A percentile compares a stretch with the other conserved stretches of the same genome.
Evolutionary conservation across 2,329 filamentous ascomycete species (phyloP).

Genomic region (Fusarium temperatum): DNA sequence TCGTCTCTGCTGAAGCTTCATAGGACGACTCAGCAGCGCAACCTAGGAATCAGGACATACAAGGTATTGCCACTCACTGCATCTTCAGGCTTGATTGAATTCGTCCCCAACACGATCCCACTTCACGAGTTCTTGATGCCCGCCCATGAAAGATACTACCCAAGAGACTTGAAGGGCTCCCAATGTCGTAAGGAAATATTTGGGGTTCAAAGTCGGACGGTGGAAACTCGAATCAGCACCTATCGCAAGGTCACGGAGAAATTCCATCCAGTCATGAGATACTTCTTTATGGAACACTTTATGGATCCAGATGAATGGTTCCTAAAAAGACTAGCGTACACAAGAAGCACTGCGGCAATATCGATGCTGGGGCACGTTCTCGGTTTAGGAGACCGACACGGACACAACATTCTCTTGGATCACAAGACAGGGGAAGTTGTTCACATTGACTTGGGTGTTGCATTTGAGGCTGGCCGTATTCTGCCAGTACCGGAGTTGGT

Average conservation of each 20-base stretch:
- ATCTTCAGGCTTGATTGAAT: conserved; percentile 92
- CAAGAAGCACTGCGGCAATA: conserved; percentile 90
- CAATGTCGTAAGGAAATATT: conserved; percentile 83
- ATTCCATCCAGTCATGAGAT: conserved; percentile 93
- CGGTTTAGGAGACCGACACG: conserved; percentile 92
- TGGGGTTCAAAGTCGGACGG: conserved; percentile 73
- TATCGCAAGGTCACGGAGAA: conserved; percentile 82
- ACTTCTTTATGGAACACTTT: conserved; percentile 97
- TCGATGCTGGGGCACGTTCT: conserved; percentile 94
- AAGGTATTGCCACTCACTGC: conserved; percentile 92
- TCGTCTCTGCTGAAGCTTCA: conserved; percentile 89
- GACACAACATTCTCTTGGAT: conserved; percentile 96
- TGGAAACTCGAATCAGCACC: conserved; percentile 75
- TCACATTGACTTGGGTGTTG: conserved; percentile 96
- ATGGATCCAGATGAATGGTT: conserved; percentile 97
- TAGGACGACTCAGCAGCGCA: conserved; percentile 85
- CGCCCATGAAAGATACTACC: conserved; percentile 87
- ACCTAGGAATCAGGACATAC: conserved; percentile 92
- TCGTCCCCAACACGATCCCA: conserved; percentile 91
- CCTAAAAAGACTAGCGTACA: conserved; percentile 86
- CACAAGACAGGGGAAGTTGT: conserved; percentile 90
- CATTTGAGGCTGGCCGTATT: conserved; percentile 96
- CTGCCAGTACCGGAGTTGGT: conserved; percentile 94
- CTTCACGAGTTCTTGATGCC: conserved; percentile 92
- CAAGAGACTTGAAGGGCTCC: conserved; percentile 79